These are phyloP conservation scores for Aureobasidium sp. DNA, from an alignment of 2,329 filamentous ascomycete genomes.

Conservation along the genomic window DNA sequence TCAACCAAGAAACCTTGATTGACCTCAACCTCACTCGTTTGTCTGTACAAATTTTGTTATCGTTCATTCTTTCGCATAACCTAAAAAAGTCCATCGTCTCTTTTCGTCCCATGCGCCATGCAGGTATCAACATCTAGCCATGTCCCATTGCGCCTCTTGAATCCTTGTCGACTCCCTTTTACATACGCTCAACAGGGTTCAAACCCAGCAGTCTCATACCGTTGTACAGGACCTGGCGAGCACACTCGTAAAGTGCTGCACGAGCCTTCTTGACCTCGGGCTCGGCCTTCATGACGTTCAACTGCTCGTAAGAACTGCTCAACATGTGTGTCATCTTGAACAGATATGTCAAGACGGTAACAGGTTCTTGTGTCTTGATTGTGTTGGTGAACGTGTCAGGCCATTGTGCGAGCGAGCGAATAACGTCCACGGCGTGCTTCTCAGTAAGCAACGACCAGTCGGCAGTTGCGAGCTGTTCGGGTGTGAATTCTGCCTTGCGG, in stretches of 20 bases:
- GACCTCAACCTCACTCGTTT: not conserved
- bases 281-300: slow-evolving; percentile 75
- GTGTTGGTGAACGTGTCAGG: slow-evolving; percentile 80
- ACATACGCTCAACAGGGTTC: slow-evolving; percentile 61
- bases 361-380: slow-evolving; percentile 71
- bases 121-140: not conserved
- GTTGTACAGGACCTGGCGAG: slow-evolving; percentile 68
- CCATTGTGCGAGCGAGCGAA: slow-evolving; percentile 72
- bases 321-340: slow-evolving; percentile 81
- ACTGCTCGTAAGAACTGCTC: slow-evolving; percentile 66
- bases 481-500: slow-evolving; percentile 47
- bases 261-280: slow-evolving; percentile 60
- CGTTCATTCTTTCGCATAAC: not conserved
- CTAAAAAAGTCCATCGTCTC: not conserved
- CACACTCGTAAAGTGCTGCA: slow-evolving; percentile 69
- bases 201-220: slow-evolving; percentile 77
- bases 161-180: slow-evolving; percentile 14
- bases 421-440: slow-evolving; percentile 62
- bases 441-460: slow-evolving; percentile 63
- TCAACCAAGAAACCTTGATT: slow-evolving; percentile 12
- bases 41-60: not conserved
- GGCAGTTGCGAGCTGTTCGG: slow-evolving; percentile 49
- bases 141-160: not conserved
- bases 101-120: slow-evolving; percentile 3
- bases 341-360: slow-evolving; percentile 61